Base-by-base conservation (phyloP, 2,329 filamentous ascomycete genomes). In the Aspergillus pseudotamarii region DNA sequence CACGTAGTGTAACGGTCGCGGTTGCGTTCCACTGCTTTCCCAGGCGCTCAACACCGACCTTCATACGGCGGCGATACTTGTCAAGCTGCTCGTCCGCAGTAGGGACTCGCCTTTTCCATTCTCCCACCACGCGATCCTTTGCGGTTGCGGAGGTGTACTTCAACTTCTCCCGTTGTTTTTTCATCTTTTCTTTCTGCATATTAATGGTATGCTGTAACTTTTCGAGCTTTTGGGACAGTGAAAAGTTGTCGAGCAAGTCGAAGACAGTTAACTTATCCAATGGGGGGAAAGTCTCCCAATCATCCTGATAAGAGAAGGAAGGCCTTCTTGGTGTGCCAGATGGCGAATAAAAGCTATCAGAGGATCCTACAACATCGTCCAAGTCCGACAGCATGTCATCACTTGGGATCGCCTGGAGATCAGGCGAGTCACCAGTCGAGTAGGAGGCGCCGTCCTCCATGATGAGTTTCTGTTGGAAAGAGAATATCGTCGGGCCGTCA, bases 61-160 rank as follows among this genome's bases (percentile, higher is more conserved):
- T 90, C 93, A 98, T 95, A 63, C 91, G 91, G 77, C 88, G 91
- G 70, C 90, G 87, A 78, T 98, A 98, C 71, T 92, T 92, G 51
- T 96, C 93, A 61, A 98, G 86, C 81, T 96, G 93, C 77, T 98
- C 94, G 66, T 97, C 94, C 21, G 94, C 91, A 3, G 92, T 89
- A 2, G 93, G 93, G 11, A 96, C 88, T 45, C 94, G 88, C 60
- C 91, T 90, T 63, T 92, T 89, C 93, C 92, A 96, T 81, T 98
- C 92, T 69, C 96, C 94, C 28, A 98, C 90, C 73, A 98, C 93
- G 64, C 91, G 90, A 69, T 96, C 90, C 73, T 90, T 92, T n/a
- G 94, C 94, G 70, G 88, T 87, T 72, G 90, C 84, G 57, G 93
- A 90, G 68, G 86, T 89, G 23, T 88, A 88, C 76, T 92, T 92